Evolutionary conservation across 225 moss, liverwort and hornwort species (phyloP).

Genomic region (Ulota crispa): DNA sequence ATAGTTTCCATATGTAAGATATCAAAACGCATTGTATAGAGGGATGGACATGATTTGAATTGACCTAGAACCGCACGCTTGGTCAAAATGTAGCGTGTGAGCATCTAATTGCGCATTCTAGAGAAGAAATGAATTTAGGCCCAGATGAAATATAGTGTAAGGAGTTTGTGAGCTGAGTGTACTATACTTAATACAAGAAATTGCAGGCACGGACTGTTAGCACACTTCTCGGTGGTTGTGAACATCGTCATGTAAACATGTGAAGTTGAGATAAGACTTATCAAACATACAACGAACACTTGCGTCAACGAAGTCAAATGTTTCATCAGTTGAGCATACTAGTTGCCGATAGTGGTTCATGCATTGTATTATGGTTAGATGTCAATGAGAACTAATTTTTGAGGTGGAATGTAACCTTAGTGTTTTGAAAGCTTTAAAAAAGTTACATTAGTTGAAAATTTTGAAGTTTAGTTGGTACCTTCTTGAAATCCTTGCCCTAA

Average conservation of each 20-base stretch:
- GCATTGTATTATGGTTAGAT: neutral
- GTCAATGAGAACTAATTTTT: too few species aligned
- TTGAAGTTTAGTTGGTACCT: too few species aligned
- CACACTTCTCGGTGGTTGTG: neutral
- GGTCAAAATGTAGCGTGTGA: conserved; percentile 4
- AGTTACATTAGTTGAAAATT: too few species aligned
- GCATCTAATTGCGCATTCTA: conserved; percentile 1
- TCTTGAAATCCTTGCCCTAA: too few species aligned
- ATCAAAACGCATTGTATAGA: conserved; percentile 23
- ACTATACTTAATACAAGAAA: conserved; percentile 20
- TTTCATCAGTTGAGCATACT: too few species aligned
- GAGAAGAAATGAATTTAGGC: conserved; percentile 5
- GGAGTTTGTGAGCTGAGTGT: conserved; percentile 21
- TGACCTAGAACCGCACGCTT: neutral
- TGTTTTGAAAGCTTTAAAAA: too few species aligned
- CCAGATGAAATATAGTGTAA: neutral
- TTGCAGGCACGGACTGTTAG: neutral
- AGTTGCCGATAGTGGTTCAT: neutral
- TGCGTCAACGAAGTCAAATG: neutral
- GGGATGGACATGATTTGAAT: neutral
- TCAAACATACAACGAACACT: neutral
- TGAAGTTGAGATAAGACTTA: neutral
- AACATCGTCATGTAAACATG: neutral
- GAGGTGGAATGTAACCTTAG: too few species aligned
- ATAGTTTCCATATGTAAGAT: conserved; percentile 25